Evolutionary conservation across 441 rosid species (phyloP).

Genomic region (Populus hybrid): DNA sequence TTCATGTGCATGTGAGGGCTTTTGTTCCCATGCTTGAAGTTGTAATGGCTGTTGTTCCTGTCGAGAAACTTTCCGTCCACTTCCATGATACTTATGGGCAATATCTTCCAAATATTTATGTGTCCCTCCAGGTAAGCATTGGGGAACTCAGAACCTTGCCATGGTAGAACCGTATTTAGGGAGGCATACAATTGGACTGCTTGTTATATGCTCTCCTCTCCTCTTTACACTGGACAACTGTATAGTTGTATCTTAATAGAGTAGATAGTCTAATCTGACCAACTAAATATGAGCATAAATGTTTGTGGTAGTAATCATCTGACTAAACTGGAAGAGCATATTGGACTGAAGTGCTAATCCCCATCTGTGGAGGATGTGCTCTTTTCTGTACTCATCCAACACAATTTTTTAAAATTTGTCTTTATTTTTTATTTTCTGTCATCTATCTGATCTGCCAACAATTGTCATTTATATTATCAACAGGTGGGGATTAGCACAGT

Average conservation of each 20-base stretch:
- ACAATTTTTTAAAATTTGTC: not conserved
- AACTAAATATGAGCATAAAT: too few species aligned
- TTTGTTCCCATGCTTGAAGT: conserved; percentile 90
- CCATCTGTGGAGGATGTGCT: not conserved
- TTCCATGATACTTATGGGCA: conserved; percentile 98
- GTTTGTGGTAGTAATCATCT: too few species aligned
- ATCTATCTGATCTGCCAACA: conserved; percentile 1
- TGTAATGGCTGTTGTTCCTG: conserved; percentile 77
- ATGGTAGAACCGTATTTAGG: not conserved
- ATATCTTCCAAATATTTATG: conserved; percentile 79
- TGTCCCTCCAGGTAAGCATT: conserved; percentile 74
- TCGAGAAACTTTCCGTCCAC: conserved; percentile 82
- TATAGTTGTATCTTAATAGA: too few species aligned
- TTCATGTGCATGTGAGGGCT: conserved; percentile 23
- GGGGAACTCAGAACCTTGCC: not conserved
- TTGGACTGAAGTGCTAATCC: too few species aligned
- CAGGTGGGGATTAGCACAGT: conserved; percentile 92
- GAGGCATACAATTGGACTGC: not conserved
- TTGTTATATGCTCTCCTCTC: too few species aligned
- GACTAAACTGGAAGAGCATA: too few species aligned
- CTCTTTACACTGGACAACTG: too few species aligned
- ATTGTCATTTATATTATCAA: not conserved
- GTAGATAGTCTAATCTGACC: too few species aligned
- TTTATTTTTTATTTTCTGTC: not conserved
- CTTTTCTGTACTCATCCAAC: not conserved